These are phyloP conservation scores for Botrytis galanthina DNA, from an alignment of 2,329 filamentous ascomycete species.

Conservation along the genomic window DNA sequence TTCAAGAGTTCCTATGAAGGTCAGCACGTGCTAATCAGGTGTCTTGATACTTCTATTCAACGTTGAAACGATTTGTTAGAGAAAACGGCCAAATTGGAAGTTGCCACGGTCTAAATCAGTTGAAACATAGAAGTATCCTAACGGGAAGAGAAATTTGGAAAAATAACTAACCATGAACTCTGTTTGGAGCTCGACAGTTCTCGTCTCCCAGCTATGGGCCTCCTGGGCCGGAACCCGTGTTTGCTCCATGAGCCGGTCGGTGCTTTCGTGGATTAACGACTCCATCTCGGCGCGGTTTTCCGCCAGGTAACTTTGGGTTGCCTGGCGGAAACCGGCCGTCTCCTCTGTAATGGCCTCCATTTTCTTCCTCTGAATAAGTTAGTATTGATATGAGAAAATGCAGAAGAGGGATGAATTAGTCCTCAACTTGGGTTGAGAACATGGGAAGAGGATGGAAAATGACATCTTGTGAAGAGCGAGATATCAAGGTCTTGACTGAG, in stretches of 20 bases:
- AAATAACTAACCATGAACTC: slow-evolving; percentile 1
- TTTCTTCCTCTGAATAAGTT: neutral
- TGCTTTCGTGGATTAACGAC: neutral
- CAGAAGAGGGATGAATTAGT: no score
- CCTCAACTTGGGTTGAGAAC: neutral
- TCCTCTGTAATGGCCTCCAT: neutral
- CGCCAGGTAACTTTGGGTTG: neutral
- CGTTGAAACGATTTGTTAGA: neutral
- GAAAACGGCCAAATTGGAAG: neutral
- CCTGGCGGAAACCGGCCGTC: neutral
- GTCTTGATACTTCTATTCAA: neutral
- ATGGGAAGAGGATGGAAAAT: neutral
- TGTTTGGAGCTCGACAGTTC: neutral
- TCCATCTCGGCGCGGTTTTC: slow-evolving; percentile 5
- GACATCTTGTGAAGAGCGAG: neutral
- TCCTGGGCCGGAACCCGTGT: neutral
- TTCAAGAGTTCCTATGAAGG: neutral
- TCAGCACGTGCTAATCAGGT: neutral
- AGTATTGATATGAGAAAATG: neutral
- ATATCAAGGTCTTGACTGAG: neutral
- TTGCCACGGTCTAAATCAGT: no score
- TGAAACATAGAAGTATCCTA: no score
- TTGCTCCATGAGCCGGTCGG: neutral
- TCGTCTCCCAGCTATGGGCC: neutral
- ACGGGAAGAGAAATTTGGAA: neutral